These are phyloP conservation scores for Lichtheimia hyalospora DNA, from an alignment of 371 early-diverging fungal genomes.

Conservation along the genomic window DNA sequence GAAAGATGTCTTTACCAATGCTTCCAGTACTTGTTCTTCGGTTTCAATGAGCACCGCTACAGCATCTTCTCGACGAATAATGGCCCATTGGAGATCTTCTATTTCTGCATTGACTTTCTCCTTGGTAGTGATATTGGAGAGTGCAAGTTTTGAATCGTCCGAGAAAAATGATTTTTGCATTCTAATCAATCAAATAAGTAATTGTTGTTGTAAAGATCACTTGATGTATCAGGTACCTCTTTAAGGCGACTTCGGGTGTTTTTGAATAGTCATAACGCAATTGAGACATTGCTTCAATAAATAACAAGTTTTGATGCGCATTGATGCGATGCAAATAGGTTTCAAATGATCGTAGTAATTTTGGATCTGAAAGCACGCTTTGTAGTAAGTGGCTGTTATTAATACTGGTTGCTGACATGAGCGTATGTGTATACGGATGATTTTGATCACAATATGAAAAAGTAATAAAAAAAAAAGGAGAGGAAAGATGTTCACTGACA, in stretches of 20 bases:
- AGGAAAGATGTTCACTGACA: neutral
- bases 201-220: neutral
- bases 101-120: constrained; percentile 21
- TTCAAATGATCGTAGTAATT: constrained; percentile 31
- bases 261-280: constrained; percentile 27
- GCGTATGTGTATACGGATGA: neutral
- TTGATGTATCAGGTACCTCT: constrained; percentile 21
- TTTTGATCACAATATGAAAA: neutral
- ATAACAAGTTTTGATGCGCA: constrained; percentile 39
- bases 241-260: constrained; percentile 22
- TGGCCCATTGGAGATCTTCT: constrained; percentile 28
- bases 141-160: constrained; percentile 23
- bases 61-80: constrained; percentile 23
- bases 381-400: constrained; percentile 7
- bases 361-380: constrained; percentile 31
- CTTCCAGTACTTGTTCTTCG: constrained; percentile 30
- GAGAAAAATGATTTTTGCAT: constrained; percentile 43
- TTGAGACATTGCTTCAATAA: constrained; percentile 45
- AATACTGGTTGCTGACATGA: too few relatives aligned
- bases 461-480: neutral
- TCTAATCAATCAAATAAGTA: constrained; percentile 13
- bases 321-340: constrained; percentile 18
- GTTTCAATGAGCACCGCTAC: constrained; percentile 27
- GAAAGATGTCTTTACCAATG: constrained; percentile 24
- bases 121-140: constrained; percentile 27